Evolutionary conservation across 176 grass and related monocot species (phyloP), one percentile per base, ranked within the genome.

Genomic region (Oryza meyeriana): DNA sequence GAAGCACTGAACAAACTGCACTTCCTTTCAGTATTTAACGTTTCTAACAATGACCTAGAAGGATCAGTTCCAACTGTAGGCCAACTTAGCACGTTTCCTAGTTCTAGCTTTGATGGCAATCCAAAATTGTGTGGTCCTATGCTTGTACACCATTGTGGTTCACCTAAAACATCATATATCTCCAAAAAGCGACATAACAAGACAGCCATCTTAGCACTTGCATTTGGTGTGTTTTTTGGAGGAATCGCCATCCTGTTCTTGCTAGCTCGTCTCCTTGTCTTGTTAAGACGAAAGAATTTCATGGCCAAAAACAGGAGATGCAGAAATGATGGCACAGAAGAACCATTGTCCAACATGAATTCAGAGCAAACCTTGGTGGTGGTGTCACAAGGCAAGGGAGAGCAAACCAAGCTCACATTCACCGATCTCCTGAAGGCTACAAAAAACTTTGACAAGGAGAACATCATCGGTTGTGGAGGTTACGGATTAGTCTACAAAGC

Each of bases 401-500:
- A 68, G 76, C 18, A 42, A 44, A 77, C 22, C 65, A 81, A 57
- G 8, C 70, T 91, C 39, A 78, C 29, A 22, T 83, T 94, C 42
- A 32, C 25, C 0, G 87, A 94, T 40, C 78, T 92, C 18, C 16
- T 94, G 80, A 94, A 86, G 29, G 89, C 87, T 74, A 90, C 93
- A 64, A 90, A 85, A 65, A 90, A 92, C 16, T 94, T 94, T 61
- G 81, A 85, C 36, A 83, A 88, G 58, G 82, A 88, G 77, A 89
- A 89, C 35, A 90, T 94, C 38, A 84, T 92, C 36, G 89, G 92
- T 0, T 90, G 87, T 64, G 92, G 92, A 57, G 89, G 87, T 70
- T 92, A 92, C 33, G 92, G 92, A 12, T 71, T 92, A 66, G 93
- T 94, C 11, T 94, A 94, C 89, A 94, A 90, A 30, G 93, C 89